Base-by-base conservation (phyloP, 345 rosid genomes). In the Gossypium herbaceum region DNA sequence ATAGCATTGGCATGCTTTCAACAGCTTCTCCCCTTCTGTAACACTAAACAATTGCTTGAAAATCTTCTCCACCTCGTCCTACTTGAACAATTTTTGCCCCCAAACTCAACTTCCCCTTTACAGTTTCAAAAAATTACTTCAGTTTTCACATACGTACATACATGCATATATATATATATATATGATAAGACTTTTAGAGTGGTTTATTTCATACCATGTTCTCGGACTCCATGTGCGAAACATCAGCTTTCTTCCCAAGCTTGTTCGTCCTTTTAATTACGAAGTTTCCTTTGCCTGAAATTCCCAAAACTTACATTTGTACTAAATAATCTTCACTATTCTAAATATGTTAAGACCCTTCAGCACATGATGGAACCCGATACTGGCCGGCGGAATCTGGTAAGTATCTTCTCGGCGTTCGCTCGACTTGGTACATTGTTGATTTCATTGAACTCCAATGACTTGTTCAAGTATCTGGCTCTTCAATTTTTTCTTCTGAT, bases 1-100 rank as follows among this genome's bases (percentile, higher is more conserved):
- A 72, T 85, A 82, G 39, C 89, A 89, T 39, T 89, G 90, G 12
- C 77, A 85, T 0, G 86, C 89, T 78, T 84, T 89, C 73, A 85
- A 69, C 7, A 88, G 71, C 50, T 63, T 80, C 76, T 86, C 90
- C 72, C 78, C 86, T n/a, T 86, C 79, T 27, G 74, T 17, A 48
- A 84, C 84, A 12, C n/a, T 79, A 27, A 89, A 87, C 12, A 84
- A 81, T 52, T 52, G 75, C 39, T 80, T 83, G 74, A 85, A 88
- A 6, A 85, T 71, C 57, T 85, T 85, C 71, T 82, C 81, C 57
- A 85, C 57, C 15, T 29, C 88, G 80, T 75, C 88, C 84, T 67
- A 76, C 71, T 65, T 84, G 87, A 74, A 84, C 56, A 77, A 84
- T 82, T 71, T 62, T 82, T 68, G 83, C 87, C 75, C 84, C 82